Conservation (phyloP, 2,329 filamentous ascomycete genomes). For the Microdochium bolleyi region DNA sequence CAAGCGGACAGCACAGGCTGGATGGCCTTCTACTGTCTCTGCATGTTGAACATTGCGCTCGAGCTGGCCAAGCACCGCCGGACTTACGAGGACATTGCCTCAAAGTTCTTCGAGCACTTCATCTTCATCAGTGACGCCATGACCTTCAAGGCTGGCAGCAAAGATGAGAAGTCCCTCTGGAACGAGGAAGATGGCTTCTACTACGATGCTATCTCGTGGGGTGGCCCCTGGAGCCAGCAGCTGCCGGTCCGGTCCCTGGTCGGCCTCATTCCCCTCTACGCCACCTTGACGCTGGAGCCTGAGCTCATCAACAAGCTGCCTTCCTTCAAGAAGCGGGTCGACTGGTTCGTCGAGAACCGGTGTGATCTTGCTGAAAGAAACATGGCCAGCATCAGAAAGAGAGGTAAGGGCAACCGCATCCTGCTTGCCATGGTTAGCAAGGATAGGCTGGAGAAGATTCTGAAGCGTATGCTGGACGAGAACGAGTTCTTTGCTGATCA, state of each 20-base stretch:
- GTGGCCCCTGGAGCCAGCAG: conserved; percentile 87
- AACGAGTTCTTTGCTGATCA: conserved; percentile 87
- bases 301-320: conserved; percentile 89
- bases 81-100: conserved; percentile 93
- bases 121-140: conserved; percentile 97
- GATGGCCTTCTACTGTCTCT: conserved; percentile 97
- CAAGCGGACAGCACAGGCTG: conserved; percentile 97
- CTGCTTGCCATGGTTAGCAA: conserved; percentile 87
- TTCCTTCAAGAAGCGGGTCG: conserved; percentile 82
- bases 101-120: conserved; percentile 98
- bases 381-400: conserved; percentile 85
- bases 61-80: conserved; percentile 92
- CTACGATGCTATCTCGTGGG: conserved; percentile 96
- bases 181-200: conserved; percentile 97
- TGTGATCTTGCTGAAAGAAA: conserved; percentile 85
- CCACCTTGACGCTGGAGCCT: conserved; percentile 84
- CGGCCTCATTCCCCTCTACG: conserved; percentile 87
- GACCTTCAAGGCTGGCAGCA: conserved; percentile 68
- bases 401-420: conserved; percentile 84
- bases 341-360: conserved; percentile 90
- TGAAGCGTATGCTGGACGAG: conserved; percentile 88
- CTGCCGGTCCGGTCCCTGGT: conserved; percentile 88
- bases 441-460: conserved; percentile 81
- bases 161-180: conserved; percentile 79
- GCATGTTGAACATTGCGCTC: conserved; percentile 93